Evolutionary conservation across 116 monocot species (phyloP), one percentile per base, ranked within the genome.

Genomic region (Papilionanthe hybrid): DNA sequence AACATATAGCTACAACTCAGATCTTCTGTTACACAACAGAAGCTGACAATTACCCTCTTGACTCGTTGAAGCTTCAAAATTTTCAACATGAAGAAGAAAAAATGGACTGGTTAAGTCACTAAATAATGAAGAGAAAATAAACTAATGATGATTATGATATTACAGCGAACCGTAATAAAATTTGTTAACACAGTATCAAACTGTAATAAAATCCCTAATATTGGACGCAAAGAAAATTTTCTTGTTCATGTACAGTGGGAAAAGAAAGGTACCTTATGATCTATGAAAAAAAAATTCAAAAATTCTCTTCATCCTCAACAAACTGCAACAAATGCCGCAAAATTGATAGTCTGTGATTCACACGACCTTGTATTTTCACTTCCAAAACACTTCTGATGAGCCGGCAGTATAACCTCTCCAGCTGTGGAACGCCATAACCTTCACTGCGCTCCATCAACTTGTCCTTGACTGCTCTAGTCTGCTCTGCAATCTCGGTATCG

Each of bases 371-470:
- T 80, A 45, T 83, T 80, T 23, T 90, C 20, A 82, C 55, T 9
- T 79, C 73, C 76, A 94, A 82, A 28, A 84, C 85, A 28, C 90
- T 83, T 87, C 82, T 91, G 12, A 98, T 45, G 42, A 98, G 58
- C n/a, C 89, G 87, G 7, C 90, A 80, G 50, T 94, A 99, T 20
- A 99, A 86, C 83, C 86, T 90, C 84, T 99, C 98, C 7, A 99
- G 89, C 87, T 89, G 90, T 17, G 94, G 94, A 29, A 94, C 82
- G 2, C 95, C 87, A 10, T 86, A 94, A 0, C 77, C 90, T 67
- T 79, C 75, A n/a, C 79, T 88, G 44, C 78, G 75, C 9, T 91
- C 89, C 83, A 90, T 77, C 19, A 99, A 75, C 1, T 63, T 84
- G 42, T 77, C 79, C 86, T 94, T 94, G 49, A 91, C 48, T 3